Conservation (phyloP, 1,284 basidiomycete species). For the Cryptococcus sp. region DNA sequence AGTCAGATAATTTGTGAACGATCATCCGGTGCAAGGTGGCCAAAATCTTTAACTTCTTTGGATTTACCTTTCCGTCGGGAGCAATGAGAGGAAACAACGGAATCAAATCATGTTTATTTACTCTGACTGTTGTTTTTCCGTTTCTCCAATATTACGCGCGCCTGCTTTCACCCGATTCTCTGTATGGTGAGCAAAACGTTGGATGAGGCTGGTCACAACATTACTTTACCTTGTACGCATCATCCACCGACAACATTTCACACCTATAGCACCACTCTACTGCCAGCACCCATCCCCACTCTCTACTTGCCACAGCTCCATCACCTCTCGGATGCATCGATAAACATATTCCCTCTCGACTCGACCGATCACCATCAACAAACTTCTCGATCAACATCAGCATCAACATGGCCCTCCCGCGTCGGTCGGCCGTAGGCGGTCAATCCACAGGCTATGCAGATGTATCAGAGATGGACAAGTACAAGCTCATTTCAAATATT, state of each 20-base stretch:
- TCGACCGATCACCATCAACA: no score
- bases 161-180: constrained; percentile 4
- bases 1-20: neutral
- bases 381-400: no score
- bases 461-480: constrained; percentile 64
- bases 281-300: no score
- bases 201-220: no score
- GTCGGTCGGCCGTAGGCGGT: constrained; percentile 19
- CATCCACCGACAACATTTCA: no score
- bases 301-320: no score
- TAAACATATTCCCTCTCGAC: no score
- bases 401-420: constrained; percentile 25
- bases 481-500: constrained; percentile 86
- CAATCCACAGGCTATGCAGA: constrained; percentile 34
- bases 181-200: no score
- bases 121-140: constrained; percentile 6
- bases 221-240: no score
- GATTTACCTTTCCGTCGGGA: no score
- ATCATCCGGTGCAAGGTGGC: constrained; percentile 2
- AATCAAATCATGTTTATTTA: neutral
- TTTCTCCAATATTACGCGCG: constrained; percentile 15
- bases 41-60: neutral
- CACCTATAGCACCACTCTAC: no score
- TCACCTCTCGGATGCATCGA: no score
- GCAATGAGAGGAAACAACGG: neutral